Conservation (phyloP, 1,284 basidiomycete species). For the Leccinum subrobustum region DNA sequence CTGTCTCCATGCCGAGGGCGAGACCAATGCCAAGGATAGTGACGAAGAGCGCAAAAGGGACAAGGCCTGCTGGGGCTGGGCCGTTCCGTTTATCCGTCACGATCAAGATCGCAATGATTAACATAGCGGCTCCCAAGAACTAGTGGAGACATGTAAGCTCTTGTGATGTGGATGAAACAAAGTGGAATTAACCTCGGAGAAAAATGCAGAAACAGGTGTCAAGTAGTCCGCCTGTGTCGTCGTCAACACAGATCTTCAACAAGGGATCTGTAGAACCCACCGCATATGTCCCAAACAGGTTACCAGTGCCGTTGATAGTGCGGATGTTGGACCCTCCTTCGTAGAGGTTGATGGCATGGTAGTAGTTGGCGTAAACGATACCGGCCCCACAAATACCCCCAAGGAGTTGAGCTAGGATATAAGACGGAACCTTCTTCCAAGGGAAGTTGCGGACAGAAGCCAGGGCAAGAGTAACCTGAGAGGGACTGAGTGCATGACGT, state of each 20-base stretch:
- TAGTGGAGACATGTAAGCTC: slow-evolving; percentile 17
- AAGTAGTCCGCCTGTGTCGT: slow-evolving; percentile 51
- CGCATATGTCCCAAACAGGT: slow-evolving; percentile 70
- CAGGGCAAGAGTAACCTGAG: slow-evolving; percentile 64
- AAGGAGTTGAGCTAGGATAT: slow-evolving; percentile 68
- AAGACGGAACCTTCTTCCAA: slow-evolving; percentile 74
- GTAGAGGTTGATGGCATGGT: slow-evolving; percentile 68
- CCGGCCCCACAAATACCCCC: slow-evolving; percentile 70
- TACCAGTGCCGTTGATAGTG: slow-evolving; percentile 64
- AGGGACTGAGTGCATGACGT: slow-evolving; percentile 8
- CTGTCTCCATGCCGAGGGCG: slow-evolving; percentile 59
- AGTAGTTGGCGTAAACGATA: slow-evolving; percentile 74
- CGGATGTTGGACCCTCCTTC: slow-evolving; percentile 63
- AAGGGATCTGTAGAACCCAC: slow-evolving; percentile 38
- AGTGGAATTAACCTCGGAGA: slow-evolving; percentile 44
- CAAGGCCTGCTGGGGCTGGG: slow-evolving; percentile 47
- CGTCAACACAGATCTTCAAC: slow-evolving; percentile 15
- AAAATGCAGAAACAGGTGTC: slow-evolving; percentile 58
- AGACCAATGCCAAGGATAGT: slow-evolving; percentile 53
- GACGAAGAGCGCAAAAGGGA: slow-evolving; percentile 56
- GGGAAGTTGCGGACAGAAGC: slow-evolving; percentile 75
- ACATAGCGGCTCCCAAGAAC: slow-evolving; percentile 59
- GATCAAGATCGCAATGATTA: slow-evolving; percentile 48
- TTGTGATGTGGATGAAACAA: slow-evolving; percentile 9
- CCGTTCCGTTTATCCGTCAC: slow-evolving; percentile 47